Evolutionary conservation across 164 flowering plant species (phyloP), one percentile per base, ranked within the genome.

Genomic region (Vitis labrusca): DNA sequence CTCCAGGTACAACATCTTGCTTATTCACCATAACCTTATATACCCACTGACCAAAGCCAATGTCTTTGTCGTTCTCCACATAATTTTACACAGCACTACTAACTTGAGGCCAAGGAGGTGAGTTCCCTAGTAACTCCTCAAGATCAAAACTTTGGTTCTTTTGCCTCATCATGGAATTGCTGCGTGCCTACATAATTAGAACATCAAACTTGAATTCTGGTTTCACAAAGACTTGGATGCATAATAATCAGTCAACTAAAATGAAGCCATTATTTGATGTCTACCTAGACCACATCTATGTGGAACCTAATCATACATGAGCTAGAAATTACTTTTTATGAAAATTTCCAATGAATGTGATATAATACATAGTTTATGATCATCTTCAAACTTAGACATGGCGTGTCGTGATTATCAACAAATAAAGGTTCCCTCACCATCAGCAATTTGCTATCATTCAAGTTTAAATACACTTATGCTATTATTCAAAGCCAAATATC

Each of bases 21-120:
- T 85, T 88, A 87, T 94, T 92, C 63, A 94, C 97, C 97, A 94
- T 92, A 50, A 94, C 90, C 79, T 92, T 94, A 65, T 94, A 97
- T 23, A 91, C 94, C 98, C 98, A 94, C 68, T 88, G 90, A 44
- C 85, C 90, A 2, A 85, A 79, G 63, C 83, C 79, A 17, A 72
- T 62, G 49, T 91, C 97, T 73, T 61, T 83, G 19, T 89, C 91
- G 12, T 90, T 93, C 15, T 85, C 90, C 61, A 76, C 77, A 27
- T 69, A 78, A 57, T 74, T 78, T 51, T 77, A 74, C 59, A 73
- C 74, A 8, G 86, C 85, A 69, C 78, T 80, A 59, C 55, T 77
- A 48, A 84, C 85, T 2, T 85, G 88, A 19, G 94, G 93, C 97
- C 97, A 91, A 12, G 88, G 83, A 66, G 92, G 89, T 48, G 92